Conservation (phyloP, 257 asterid genomes). For the Sherardia arvensis region DNA sequence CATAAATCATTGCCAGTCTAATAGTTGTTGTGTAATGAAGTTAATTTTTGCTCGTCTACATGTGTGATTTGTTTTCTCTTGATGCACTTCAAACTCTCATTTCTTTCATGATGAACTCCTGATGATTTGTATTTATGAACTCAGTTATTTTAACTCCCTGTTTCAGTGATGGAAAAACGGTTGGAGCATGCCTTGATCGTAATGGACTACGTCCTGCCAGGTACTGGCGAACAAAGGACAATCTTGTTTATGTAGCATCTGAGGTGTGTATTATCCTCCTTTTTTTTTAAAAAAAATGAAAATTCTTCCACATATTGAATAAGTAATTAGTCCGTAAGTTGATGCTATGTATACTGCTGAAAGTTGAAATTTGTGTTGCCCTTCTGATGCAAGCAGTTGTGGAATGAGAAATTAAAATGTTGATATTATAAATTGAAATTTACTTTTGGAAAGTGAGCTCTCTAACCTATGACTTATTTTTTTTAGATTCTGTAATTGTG, state of each 20-base stretch:
- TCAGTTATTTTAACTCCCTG: constrained; percentile 2
- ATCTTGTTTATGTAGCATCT: constrained; percentile 94
- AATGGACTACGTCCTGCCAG: constrained; percentile 99
- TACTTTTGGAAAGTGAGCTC: not conserved
- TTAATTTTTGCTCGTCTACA: not conserved
- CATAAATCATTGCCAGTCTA: too few species aligned
- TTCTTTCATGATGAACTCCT: not conserved
- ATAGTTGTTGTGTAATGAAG: too few species aligned
- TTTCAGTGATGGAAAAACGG: constrained; percentile 90
- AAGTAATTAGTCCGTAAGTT: too few species aligned
- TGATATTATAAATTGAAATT: not conserved
- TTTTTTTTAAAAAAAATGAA: too few species aligned
- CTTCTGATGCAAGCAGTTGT: not conserved
- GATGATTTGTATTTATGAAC: not conserved
- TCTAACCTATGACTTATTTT: not conserved
- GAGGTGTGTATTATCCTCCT: constrained; percentile 51
- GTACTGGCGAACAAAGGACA: constrained; percentile 94
- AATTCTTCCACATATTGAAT: not conserved
- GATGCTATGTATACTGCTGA: too few species aligned
- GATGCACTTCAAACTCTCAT: constrained; percentile 1
- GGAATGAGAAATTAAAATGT: not conserved
- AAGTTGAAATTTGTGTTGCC: not conserved
- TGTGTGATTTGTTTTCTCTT: not conserved
- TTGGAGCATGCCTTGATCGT: constrained; percentile 99
- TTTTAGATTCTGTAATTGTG: not conserved